phyloP scores from a whole-genome alignment of 2,329 filamentous ascomycete genomes.

The Neopestalotiopsis clavispora region DNA sequence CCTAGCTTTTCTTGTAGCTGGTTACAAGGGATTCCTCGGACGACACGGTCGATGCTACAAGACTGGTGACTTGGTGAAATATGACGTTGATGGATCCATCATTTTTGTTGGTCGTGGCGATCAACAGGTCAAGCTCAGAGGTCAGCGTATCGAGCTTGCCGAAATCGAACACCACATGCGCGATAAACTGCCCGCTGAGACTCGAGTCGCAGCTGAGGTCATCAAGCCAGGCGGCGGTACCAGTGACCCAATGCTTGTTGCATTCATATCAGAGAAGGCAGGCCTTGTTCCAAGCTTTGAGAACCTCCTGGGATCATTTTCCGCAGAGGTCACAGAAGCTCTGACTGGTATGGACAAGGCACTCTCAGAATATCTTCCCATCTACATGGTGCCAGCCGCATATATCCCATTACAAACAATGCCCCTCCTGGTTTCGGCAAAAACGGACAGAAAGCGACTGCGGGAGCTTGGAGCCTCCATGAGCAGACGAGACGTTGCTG shows the following conservation, averaged over 20 bases:
- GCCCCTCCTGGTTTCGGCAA: constrained; percentile 53
- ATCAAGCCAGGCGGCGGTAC: constrained; percentile 47
- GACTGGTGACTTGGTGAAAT: constrained; percentile 63
- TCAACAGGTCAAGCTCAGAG: constrained; percentile 70
- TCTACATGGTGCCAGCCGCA: constrained; percentile 54
- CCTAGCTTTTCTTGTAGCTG: constrained; percentile 55
- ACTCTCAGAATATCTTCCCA: constrained; percentile 40
- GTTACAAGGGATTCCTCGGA: constrained; percentile 39
- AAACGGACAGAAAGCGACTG: constrained; percentile 54
- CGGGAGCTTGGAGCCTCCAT: constrained; percentile 48
- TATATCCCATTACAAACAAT: constrained; percentile 51
- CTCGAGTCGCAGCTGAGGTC: constrained; percentile 52
- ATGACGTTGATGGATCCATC: constrained; percentile 57
- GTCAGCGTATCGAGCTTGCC: constrained; percentile 66
- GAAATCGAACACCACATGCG: constrained; percentile 57
- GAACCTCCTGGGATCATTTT: constrained; percentile 31
- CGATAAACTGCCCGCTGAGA: constrained; percentile 46
- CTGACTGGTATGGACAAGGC: constrained; percentile 30
- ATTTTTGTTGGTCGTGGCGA: constrained; percentile 68
- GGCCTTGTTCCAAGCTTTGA: constrained; percentile 31
- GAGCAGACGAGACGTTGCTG: constrained; percentile 44
- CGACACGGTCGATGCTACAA: constrained; percentile 57
- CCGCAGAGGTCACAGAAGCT: constrained; percentile 31
- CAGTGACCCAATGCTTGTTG: constrained; percentile 50
- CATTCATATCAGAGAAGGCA: constrained; percentile 43